phyloP scores from a whole-genome alignment of 1,284 basidiomycete species.

The Jaminaea rosea region DNA sequence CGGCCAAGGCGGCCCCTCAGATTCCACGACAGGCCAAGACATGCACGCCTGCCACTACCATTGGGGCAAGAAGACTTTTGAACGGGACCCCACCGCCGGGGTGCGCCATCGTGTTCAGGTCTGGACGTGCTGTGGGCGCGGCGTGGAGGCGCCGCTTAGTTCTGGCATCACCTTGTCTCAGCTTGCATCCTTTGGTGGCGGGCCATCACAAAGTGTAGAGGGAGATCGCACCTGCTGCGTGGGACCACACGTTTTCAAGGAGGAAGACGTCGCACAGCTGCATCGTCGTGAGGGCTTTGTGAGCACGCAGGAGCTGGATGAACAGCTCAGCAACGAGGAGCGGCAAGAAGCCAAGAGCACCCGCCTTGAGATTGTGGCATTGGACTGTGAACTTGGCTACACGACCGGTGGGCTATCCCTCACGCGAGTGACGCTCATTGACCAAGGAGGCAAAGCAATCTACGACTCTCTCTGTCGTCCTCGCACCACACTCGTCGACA shows the following conservation, averaged over 20 bases:
- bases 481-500: slow-evolving; percentile 28
- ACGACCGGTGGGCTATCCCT: slow-evolving; percentile 39
- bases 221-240: slow-evolving; percentile 29
- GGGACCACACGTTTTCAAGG: slow-evolving; percentile 43
- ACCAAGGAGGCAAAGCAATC: slow-evolving; percentile 30
- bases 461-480: slow-evolving; percentile 33
- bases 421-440: slow-evolving; percentile 38
- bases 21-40: slow-evolving; percentile 11
- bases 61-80: slow-evolving; percentile 23
- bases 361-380: slow-evolving; percentile 29
- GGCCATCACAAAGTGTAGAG: slow-evolving; percentile 5
- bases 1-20: slow-evolving; percentile 17
- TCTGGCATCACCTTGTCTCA: slow-evolving; percentile 4
- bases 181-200: background rate
- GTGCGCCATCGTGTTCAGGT: slow-evolving; percentile 10
- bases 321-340: too few relatives aligned
- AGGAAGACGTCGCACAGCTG: slow-evolving; percentile 22
- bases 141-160: slow-evolving; percentile 19
- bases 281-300: slow-evolving; percentile 33
- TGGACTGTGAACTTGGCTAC: slow-evolving; percentile 43
- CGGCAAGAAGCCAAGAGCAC: background rate
- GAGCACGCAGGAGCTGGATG: slow-evolving; percentile 14
- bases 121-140: slow-evolving; percentile 37
- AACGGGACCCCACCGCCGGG: background rate
- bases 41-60: slow-evolving; percentile 33